Percentiles rank a stretch among this genome's conserved stretches.
Conservation (phyloP, 2,329 filamentous ascomycete species). For the Colletotrichum sp. region DNA sequence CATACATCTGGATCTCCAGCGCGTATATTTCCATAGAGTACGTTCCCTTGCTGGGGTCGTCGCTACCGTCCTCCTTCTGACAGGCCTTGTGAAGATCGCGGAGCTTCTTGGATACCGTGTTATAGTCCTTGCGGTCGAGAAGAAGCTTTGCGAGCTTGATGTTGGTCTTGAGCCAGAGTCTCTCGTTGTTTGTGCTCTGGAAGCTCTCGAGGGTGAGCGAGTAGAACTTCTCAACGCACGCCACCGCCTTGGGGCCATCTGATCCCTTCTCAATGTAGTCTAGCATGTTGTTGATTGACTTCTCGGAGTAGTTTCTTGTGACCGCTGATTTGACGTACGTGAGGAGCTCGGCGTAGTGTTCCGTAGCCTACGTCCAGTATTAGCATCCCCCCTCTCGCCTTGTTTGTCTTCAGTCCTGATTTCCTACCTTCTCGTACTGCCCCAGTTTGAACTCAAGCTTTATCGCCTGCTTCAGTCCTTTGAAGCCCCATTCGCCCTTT, state of each 20-base stretch:
- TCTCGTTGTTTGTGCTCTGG: constrained; percentile 96
- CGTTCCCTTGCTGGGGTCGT: constrained; percentile 94
- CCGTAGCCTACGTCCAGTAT: constrained; percentile 69
- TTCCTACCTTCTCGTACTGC: constrained; percentile 77
- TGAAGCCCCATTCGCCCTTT: constrained; percentile 99
- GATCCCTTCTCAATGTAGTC: constrained; percentile 96
- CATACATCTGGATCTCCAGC: constrained; percentile 98
- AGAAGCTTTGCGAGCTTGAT: constrained; percentile 94
- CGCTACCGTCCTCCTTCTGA: constrained; percentile 83
- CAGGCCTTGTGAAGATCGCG: constrained; percentile 89
- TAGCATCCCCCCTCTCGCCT: background rate
- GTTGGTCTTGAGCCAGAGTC: constrained; percentile 97
- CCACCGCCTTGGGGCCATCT: constrained; percentile 69
- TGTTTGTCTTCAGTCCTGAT: background rate
- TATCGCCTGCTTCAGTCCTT: constrained; percentile 96
- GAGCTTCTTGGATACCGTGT: constrained; percentile 79
- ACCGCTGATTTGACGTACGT: constrained; percentile 98
- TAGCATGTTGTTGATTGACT: constrained; percentile 99
- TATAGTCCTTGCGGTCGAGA: constrained; percentile 90
- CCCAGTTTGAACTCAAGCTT: constrained; percentile 95
- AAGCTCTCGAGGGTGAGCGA: constrained; percentile 92
- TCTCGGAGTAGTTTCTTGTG: constrained; percentile 97
- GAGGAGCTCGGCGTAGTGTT: constrained; percentile 93
- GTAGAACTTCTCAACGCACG: constrained; percentile 95
- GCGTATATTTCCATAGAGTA: constrained; percentile 96